Percentiles rank a stretch among this genome's conserved stretches.
phyloP scores from a whole-genome alignment of 768 basidiomycete genomes.

The Calocera viscosa region DNA sequence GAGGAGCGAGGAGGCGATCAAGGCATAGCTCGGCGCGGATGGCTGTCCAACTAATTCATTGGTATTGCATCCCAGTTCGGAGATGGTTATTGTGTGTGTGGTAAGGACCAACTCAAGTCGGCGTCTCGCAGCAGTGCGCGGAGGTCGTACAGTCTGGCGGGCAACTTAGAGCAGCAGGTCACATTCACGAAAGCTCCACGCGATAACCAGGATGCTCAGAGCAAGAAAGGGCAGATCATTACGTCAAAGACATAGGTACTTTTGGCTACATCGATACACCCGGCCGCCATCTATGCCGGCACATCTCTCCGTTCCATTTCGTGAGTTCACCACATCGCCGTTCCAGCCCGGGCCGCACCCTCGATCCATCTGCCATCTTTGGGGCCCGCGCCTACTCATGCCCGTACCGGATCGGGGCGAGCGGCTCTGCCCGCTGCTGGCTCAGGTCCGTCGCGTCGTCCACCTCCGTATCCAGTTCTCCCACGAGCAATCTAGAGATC shows the following conservation, averaged over 20 bases:
- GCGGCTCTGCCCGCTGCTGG: slow-evolving; percentile 74
- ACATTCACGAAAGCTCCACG: not conserved
- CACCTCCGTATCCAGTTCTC: slow-evolving; percentile 43
- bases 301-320: no score
- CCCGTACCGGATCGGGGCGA: slow-evolving; percentile 61
- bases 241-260: not conserved
- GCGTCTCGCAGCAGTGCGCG: no score
- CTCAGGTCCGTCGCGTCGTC: slow-evolving; percentile 75
- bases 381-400: not conserved
- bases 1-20: no score
- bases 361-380: not conserved
- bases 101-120: no score
- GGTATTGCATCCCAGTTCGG: no score
- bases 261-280: slow-evolving; percentile 5
- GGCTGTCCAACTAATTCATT: no score
- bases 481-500: slow-evolving; percentile 29
- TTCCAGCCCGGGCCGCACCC: no score
- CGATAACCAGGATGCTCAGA: not conserved
- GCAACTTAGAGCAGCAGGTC: no score
- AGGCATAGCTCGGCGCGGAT: no score
- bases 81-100: no score
- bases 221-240: not conserved
- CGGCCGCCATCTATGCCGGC: not conserved
- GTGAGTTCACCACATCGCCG: not conserved
- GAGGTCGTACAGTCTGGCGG: no score